Conservation (phyloP, 2,329 filamentous ascomycete genomes). For the Harringtonia aguacate region DNA sequence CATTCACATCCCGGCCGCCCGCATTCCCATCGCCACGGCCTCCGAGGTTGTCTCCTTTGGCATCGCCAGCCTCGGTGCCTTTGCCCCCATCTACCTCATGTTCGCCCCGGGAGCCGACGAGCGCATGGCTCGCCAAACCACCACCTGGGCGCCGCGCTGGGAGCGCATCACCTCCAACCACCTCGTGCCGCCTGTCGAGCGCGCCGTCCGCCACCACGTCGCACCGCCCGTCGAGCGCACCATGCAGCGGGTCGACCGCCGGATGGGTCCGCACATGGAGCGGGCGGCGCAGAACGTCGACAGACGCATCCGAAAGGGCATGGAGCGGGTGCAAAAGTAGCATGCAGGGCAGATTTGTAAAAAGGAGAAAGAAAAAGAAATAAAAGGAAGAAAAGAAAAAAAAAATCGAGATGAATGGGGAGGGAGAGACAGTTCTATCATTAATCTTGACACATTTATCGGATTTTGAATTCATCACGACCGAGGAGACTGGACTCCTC, state of each 20-base stretch:
- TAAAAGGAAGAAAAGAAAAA: background rate
- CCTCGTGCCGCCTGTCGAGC: slow-evolving; percentile 33
- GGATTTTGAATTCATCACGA: too few species aligned
- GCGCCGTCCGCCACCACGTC: slow-evolving; percentile 32
- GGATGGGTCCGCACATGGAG: slow-evolving; percentile 31
- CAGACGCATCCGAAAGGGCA: slow-evolving; percentile 33
- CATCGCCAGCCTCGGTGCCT: slow-evolving; percentile 39
- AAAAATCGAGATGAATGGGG: background rate
- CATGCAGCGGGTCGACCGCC: slow-evolving; percentile 33
- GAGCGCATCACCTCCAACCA: slow-evolving; percentile 47
- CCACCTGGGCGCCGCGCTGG: slow-evolving; percentile 49
- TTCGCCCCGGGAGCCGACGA: slow-evolving; percentile 42
- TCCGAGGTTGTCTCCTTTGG: slow-evolving; percentile 43
- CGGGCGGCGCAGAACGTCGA: slow-evolving; percentile 37
- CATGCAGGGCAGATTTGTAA: too few species aligned
- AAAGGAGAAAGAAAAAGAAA: background rate
- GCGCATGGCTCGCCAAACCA: slow-evolving; percentile 40
- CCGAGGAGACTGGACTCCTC: too few species aligned
- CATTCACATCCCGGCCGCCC: slow-evolving; percentile 35
- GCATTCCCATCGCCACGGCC: slow-evolving; percentile 36
- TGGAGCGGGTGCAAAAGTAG: slow-evolving; percentile 21
- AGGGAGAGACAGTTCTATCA: too few species aligned
- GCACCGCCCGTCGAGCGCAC: slow-evolving; percentile 35
- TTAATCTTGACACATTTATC: too few species aligned
- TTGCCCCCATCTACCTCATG: slow-evolving; percentile 47